A percentile compares a stretch with the other conserved stretches of the same genome.
Evolutionary conservation across 78 protist species (phyloP).

Genomic region (Tieghemostelium lacteum): DNA sequence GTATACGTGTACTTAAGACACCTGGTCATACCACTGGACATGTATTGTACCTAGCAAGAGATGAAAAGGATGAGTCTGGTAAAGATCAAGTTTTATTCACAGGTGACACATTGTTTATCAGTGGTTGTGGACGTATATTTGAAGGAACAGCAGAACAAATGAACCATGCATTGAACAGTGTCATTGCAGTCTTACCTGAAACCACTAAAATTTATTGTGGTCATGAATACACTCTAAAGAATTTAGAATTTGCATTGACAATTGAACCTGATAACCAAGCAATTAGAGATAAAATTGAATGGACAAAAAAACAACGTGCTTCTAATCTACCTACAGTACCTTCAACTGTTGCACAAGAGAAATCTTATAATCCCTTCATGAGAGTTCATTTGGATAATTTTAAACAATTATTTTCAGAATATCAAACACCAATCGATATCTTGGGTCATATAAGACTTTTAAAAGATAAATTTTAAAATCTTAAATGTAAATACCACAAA

Average conservation of each 20-base stretch:
- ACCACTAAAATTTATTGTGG: conserved; percentile 84
- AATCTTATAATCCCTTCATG: conserved; percentile 83
- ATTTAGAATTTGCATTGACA: conserved; percentile 84
- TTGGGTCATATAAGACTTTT: conserved; percentile 53
- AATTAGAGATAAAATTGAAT: background rate
- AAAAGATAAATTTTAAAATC: conserved; percentile 57
- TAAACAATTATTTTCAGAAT: background rate
- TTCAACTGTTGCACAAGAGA: conserved; percentile 82
- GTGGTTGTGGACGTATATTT: conserved; percentile 90
- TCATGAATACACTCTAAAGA: conserved; percentile 90
- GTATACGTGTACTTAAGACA: conserved; percentile 27
- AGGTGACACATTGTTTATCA: conserved; percentile 93
- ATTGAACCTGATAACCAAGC: conserved; percentile 79
- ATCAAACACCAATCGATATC: background rate
- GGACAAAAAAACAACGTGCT: conserved; percentile 14
- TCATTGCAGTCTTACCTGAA: conserved; percentile 63
- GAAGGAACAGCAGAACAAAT: conserved; percentile 87
- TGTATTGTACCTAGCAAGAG: conserved; percentile 32
- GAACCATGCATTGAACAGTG: conserved; percentile 55
- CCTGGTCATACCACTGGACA: conserved; percentile 91
- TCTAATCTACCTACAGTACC: conserved; percentile 83
- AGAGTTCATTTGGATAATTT: conserved; percentile 51
- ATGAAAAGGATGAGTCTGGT: background rate
- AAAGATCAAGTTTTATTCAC: conserved; percentile 71
- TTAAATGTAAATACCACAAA: too few relatives aligned